Conservation (phyloP, 1,284 basidiomycete genomes). For the Cronartium quercuum region DNA sequence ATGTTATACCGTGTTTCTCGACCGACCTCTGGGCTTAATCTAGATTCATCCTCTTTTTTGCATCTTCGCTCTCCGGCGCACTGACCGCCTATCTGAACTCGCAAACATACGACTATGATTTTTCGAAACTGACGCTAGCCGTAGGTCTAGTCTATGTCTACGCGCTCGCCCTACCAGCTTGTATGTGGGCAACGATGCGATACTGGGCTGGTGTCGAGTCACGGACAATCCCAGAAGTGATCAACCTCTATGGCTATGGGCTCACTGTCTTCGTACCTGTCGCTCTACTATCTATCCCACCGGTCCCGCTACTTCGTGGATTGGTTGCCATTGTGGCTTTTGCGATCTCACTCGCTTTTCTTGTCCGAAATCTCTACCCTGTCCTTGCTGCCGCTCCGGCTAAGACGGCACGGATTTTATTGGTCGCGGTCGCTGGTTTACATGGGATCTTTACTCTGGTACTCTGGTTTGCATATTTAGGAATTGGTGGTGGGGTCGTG, state of each 20-base stretch:
- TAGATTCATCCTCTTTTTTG: slow-evolving; percentile 75
- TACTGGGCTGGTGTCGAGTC: slow-evolving; percentile 72
- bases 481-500: slow-evolving; percentile 40
- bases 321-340: slow-evolving; percentile 57
- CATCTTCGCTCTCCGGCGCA: slow-evolving; percentile 76
- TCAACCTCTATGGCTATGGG: slow-evolving; percentile 55
- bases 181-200: slow-evolving; percentile 70
- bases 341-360: slow-evolving; percentile 68
- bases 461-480: slow-evolving; percentile 45
- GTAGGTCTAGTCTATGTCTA: slow-evolving; percentile 77
- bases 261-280: slow-evolving; percentile 56
- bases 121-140: slow-evolving; percentile 72
- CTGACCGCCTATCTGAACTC: slow-evolving; percentile 71
- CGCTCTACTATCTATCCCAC: slow-evolving; percentile 48
- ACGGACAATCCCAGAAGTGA: slow-evolving; percentile 70
- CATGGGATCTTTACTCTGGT: slow-evolving; percentile 44
- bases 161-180: slow-evolving; percentile 67
- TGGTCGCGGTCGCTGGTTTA: slow-evolving; percentile 53
- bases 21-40: neutral
- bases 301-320: slow-evolving; percentile 41
- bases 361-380: slow-evolving; percentile 78
- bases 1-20: neutral
- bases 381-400: slow-evolving; percentile 73
- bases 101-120: slow-evolving; percentile 67
- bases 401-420: slow-evolving; percentile 70